These are phyloP conservation scores for Phytophthora nicotianae DNA, from an alignment of 352 stramenopile genomes.

Conservation along the genomic window DNA sequence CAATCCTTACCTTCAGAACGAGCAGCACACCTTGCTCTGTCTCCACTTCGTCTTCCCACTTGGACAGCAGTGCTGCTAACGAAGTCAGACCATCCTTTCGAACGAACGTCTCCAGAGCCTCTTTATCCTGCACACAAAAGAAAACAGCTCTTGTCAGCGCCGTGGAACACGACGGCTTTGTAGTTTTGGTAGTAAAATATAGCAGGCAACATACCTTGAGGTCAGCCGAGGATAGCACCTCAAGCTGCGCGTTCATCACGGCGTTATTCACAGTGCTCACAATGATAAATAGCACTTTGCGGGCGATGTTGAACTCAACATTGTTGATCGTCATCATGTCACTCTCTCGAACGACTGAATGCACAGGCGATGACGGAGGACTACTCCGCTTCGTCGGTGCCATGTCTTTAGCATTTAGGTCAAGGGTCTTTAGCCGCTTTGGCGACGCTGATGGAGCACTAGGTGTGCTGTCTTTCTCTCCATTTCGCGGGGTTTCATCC, in stretches of 20 bases:
- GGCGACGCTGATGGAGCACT: conserved; percentile 31
- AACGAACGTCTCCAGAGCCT: conserved; percentile 57
- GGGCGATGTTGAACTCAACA: conserved; percentile 57
- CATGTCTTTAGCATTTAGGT: conserved; percentile 19
- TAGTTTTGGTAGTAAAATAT: neutral
- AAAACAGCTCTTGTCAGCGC: neutral
- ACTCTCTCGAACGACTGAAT: conserved; percentile 19
- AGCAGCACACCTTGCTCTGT: conserved; percentile 62
- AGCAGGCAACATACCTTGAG: conserved; percentile 42
- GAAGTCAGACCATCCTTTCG: conserved; percentile 50
- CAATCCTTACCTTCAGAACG: conserved; percentile 57
- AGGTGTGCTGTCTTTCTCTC: conserved; percentile 7
- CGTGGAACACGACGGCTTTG: neutral
- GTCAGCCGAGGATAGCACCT: conserved; percentile 34
- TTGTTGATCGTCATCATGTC: conserved; percentile 30
- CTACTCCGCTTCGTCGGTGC: conserved; percentile 11
- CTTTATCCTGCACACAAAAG: conserved; percentile 42
- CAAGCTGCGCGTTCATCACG: conserved; percentile 39
- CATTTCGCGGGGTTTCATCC: conserved; percentile 16
- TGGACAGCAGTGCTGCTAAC: conserved; percentile 47
- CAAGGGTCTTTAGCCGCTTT: conserved; percentile 40
- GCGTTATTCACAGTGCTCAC: conserved; percentile 46
- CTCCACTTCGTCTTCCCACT: conserved; percentile 53
- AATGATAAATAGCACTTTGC: conserved; percentile 62
- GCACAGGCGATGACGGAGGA: conserved; percentile 23